These are phyloP conservation scores for Pseudocercospora macadamiae DNA, from an alignment of 2,329 filamentous ascomycete species.

Conservation along the genomic window DNA sequence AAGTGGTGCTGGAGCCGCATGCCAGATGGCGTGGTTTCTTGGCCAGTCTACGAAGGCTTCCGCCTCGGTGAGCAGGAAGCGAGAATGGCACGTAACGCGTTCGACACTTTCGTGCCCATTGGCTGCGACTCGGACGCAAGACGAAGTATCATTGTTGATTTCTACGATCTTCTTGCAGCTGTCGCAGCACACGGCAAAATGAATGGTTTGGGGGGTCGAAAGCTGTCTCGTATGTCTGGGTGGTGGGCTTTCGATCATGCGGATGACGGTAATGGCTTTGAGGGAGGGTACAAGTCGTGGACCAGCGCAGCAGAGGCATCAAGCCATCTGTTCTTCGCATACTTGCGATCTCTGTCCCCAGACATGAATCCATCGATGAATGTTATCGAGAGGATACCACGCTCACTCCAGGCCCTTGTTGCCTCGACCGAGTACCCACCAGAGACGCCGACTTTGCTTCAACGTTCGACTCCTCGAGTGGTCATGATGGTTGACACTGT, in stretches of 20 bases:
- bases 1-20: constrained; percentile 99
- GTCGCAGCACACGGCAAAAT: constrained; percentile 90
- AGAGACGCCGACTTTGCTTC: constrained; percentile 72
- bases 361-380: constrained; percentile 68
- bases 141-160: constrained; percentile 89
- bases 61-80: constrained; percentile 94
- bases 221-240: constrained; percentile 90
- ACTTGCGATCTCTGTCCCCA: constrained; percentile 87
- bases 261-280: constrained; percentile 87
- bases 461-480: constrained; percentile 81
- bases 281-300: constrained; percentile 91
- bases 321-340: constrained; percentile 97
- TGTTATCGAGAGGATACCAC: constrained; percentile 82
- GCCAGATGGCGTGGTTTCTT: constrained; percentile 87
- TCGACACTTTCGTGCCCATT: constrained; percentile 93
- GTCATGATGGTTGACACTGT: constrained; percentile 96
- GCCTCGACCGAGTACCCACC: constrained; percentile 95
- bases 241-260: constrained; percentile 98
- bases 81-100: constrained; percentile 86
- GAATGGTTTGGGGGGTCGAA: constrained; percentile 90
- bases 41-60: constrained; percentile 97
- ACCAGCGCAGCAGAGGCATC: constrained; percentile 89
- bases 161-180: constrained; percentile 90
- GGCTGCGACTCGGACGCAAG: constrained; percentile 86
- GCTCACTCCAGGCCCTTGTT: constrained; percentile 86